Conservation (phyloP, 805 yeast species). For the Debaryomyces prosopidis region DNA sequence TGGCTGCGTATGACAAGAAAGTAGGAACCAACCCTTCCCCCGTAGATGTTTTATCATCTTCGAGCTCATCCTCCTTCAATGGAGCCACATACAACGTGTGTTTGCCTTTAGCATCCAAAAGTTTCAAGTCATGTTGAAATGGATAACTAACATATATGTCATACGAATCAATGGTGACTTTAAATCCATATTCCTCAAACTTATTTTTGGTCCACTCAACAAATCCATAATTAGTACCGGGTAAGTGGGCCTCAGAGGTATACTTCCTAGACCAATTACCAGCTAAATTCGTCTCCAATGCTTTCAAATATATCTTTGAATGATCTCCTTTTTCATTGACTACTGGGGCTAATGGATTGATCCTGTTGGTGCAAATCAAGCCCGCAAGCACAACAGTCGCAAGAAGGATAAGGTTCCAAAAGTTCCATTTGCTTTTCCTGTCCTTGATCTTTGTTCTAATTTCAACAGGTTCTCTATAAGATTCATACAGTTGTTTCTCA, state of each 20-base stretch:
- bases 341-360: neutral
- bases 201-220: slow-evolving; percentile 52
- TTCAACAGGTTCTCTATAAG: too few relatives aligned
- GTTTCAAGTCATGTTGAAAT: slow-evolving; percentile 41
- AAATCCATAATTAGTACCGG: slow-evolving; percentile 45
- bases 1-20: slow-evolving; percentile 64
- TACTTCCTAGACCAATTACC: slow-evolving; percentile 43
- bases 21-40: slow-evolving; percentile 46
- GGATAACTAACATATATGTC: slow-evolving; percentile 59
- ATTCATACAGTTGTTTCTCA: slow-evolving; percentile 1
- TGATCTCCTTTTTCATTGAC: neutral
- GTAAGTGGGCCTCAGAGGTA: slow-evolving; percentile 43
- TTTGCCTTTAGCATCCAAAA: slow-evolving; percentile 31
- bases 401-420: neutral
- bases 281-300: slow-evolving; percentile 36
- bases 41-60: slow-evolving; percentile 40
- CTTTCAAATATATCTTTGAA: neutral
- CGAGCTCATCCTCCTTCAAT: slow-evolving; percentile 48
- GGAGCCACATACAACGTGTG: slow-evolving; percentile 46
- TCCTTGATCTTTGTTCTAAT: too few relatives aligned
- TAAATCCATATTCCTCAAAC: slow-evolving; percentile 52
- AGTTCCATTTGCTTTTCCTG: neutral
- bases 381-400: neutral
- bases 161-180: slow-evolving; percentile 52
- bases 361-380: too few relatives aligned